A percentile compares a stretch with the other conserved stretches of the same genome.
These are phyloP conservation scores for Nitzschia sp. DNA, from an alignment of 108 stramenopile species.

Conservation along the genomic window DNA sequence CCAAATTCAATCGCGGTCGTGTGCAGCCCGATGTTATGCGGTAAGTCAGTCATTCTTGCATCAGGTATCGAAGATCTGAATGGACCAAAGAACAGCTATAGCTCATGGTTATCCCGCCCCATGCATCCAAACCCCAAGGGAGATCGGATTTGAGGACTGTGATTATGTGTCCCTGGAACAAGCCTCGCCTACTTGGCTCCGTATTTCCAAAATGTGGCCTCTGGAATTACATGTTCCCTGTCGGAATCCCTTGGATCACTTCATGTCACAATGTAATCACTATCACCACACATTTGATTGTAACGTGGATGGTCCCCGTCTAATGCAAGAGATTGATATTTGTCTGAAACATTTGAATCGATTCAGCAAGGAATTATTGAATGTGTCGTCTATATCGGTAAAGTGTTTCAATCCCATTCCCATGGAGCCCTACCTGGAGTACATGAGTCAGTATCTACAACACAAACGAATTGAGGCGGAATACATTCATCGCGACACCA, in stretches of 20 bases:
- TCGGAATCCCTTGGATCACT: constrained; percentile 41
- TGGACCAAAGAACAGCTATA: too few relatives aligned
- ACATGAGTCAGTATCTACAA: background rate
- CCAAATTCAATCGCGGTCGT: constrained; percentile 20
- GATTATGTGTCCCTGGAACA: constrained; percentile 42
- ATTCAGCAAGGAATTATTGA: background rate
- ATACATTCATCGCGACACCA: background rate
- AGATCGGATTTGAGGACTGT: constrained; percentile 49
- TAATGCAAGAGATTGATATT: background rate
- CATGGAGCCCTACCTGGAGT: constrained; percentile 1
- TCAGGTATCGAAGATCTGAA: too few relatives aligned
- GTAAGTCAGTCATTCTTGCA: too few relatives aligned
- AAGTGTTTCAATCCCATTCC: constrained; percentile 16
- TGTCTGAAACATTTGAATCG: background rate
- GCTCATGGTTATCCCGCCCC: too few relatives aligned
- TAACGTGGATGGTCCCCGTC: background rate
- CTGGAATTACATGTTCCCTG: constrained; percentile 54
- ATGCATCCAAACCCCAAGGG: too few relatives aligned
- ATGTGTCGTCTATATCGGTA: background rate
- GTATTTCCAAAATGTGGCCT: background rate
- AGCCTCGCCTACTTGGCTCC: background rate
- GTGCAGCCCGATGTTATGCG: constrained; percentile 20
- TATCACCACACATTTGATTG: constrained; percentile 21
- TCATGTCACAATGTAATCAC: constrained; percentile 43
- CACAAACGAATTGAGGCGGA: background rate